Evolutionary conservation across 257 asterid species (phyloP), one percentile per base, ranked within the genome.

Genomic region (Solanum paucissectum): DNA sequence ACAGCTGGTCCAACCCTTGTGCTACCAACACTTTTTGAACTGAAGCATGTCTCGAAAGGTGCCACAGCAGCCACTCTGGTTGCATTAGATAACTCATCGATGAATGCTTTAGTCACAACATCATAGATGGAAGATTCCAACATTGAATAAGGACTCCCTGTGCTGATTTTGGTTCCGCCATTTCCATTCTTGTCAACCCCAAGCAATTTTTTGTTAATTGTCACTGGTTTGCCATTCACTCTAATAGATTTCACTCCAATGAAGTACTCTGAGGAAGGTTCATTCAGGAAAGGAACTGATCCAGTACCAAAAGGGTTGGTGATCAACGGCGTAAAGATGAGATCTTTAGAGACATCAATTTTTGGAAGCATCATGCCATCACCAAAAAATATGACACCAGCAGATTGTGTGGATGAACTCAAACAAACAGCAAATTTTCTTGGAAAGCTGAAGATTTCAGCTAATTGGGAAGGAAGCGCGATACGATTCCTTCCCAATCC

Each of bases 101-200:
- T 55, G 68, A 92, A 93, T 1, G 93, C 92, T 10, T 82, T 87
- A 9, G 90, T 64, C 52, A 94, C 40, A 8, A 92, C 92, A 12
- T 77, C 89, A 87, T 92, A 90, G 8, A 94, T 90, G 44, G 92
- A 88, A 3, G 92, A 27, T 62, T 91, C 92, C 88, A 94, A 25
- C 3, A 86, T 88, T 1, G 94, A 91, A 87, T 91, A 92, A 33
- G 93, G 92, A 86, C 29, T 89, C 7, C 91, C 91, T 21, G 92
- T 93, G 88, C 95, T 93, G 72, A 94, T 92, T 68, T 93, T 93
- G 13, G 94, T 92, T 14, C 95, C 95, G 1, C 94, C 93, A 32
- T 94, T 91, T 82, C 86, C 44, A 83, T 87, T 86, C 5, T 23
- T 68, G 38, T 91, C 87, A 49, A 92, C 58, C 42, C 84, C 79